Conservation (phyloP, 2,329 filamentous ascomycete species). For the Apiospora pterosperma region DNA sequence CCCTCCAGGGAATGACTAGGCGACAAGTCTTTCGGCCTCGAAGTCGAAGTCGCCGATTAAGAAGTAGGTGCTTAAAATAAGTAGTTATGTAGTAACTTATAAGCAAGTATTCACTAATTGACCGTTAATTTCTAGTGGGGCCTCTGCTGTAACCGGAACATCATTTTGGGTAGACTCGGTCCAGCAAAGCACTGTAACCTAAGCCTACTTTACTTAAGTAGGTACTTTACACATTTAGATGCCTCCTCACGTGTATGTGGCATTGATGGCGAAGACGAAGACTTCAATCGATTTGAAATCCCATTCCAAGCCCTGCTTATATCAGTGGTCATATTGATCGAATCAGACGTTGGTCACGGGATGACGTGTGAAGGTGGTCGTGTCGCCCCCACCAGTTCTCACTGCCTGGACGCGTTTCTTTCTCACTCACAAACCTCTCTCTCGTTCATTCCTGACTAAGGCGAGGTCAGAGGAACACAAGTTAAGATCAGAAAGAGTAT, state of each 20-base stretch:
- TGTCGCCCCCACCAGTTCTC: conserved; percentile 8
- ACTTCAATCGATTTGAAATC: background rate
- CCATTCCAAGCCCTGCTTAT: background rate
- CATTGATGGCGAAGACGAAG: background rate
- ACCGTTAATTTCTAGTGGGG: background rate
- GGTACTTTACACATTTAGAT: too few relatives aligned
- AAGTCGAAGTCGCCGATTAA: background rate
- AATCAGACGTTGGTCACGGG: conserved; percentile 29
- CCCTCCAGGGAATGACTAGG: conserved; percentile 4
- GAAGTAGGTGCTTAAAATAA: background rate
- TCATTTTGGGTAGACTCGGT: background rate
- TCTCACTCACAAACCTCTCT: background rate
- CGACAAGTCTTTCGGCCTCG: background rate
- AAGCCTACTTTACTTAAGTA: background rate
- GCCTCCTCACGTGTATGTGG: background rate
- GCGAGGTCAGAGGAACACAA: background rate
- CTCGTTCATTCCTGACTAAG: too few relatives aligned
- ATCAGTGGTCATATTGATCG: background rate
- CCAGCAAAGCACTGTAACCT: background rate
- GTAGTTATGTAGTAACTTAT: too few relatives aligned
- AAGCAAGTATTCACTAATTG: background rate
- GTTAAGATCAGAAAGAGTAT: background rate
- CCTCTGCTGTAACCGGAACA: background rate
- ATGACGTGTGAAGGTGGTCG: conserved; percentile 33
- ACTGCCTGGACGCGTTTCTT: background rate